Percentiles rank a stretch among this genome's conserved stretches.
Evolutionary conservation across 306 rosid species (phyloP).

Genomic region (Crotalaria pallida): DNA sequence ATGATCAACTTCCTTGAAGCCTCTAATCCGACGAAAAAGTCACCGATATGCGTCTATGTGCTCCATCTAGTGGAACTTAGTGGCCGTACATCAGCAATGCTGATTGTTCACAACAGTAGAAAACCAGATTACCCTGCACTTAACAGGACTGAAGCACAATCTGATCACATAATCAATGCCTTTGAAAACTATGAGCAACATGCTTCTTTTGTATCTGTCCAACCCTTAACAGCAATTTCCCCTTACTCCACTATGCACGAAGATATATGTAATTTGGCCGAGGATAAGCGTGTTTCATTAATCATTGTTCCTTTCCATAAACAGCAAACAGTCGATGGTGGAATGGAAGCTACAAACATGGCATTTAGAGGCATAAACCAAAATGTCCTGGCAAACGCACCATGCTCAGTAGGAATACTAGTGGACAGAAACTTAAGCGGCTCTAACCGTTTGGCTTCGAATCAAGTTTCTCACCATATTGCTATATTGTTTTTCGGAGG

Average conservation of each 20-base stretch:
- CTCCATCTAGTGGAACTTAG: conserved; percentile 86
- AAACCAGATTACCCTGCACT: conserved; percentile 51
- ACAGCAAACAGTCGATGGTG: conserved; percentile 92
- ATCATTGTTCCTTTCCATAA: conserved; percentile 84
- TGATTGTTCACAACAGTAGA: conserved; percentile 70
- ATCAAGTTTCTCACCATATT: conserved; percentile 48
- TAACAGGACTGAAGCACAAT: conserved; percentile 73
- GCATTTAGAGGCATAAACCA: conserved; percentile 64
- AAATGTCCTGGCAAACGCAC: conserved; percentile 61
- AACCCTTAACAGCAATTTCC: conserved; percentile 77
- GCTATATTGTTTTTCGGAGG: conserved; percentile 78
- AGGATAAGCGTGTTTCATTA: conserved; percentile 68
- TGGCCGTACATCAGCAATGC: conserved; percentile 95
- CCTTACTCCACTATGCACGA: conserved; percentile 95
- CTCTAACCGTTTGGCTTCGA: conserved; percentile 39
- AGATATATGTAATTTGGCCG: conserved; percentile 73
- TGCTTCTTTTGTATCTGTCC: conserved; percentile 46
- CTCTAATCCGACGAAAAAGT: conserved; percentile 62
- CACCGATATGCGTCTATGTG: conserved; percentile 70
- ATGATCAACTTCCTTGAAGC: conserved; percentile 84
- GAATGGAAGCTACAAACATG: conserved; percentile 83
- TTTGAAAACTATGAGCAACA: conserved; percentile 76
- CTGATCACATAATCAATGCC: conserved; percentile 81
- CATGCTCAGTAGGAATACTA: conserved; percentile 84
- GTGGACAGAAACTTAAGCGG: conserved; percentile 79